Conservation (phyloP, 208 protist species). For the Crithidia fasciculata region DNA sequence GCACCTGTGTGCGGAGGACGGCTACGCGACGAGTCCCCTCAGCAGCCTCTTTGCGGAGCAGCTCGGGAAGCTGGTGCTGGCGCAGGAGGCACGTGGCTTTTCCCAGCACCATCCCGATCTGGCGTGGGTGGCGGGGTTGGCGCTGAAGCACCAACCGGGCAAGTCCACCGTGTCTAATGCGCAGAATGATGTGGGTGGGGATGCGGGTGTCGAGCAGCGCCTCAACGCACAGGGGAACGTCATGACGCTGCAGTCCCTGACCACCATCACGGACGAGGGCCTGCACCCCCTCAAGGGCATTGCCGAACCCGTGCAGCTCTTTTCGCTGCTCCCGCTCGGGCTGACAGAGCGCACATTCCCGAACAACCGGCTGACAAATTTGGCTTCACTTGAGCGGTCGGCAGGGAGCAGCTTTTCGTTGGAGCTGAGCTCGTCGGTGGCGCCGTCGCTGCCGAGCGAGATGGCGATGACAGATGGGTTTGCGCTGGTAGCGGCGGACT, state of each 20-base stretch:
- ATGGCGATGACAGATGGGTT: not conserved
- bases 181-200: not conserved
- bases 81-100: slow-evolving; percentile 7
- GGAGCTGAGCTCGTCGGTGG: not conserved
- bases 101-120: too few species aligned
- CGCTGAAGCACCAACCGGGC: too few species aligned
- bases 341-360: not conserved
- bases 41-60: slow-evolving; percentile 28
- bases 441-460: not conserved
- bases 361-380: not conserved
- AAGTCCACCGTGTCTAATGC: not conserved
- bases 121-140: too few species aligned
- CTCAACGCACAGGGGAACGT: not conserved
- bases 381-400: not conserved
- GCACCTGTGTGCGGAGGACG: slow-evolving; percentile 18
- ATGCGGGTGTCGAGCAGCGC: too few species aligned
- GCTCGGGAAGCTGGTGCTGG: slow-evolving; percentile 19
- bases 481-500: not conserved
- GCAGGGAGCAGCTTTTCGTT: not conserved
- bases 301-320: not conserved
- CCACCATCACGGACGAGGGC: slow-evolving; percentile 25
- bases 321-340: not conserved
- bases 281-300: slow-evolving; percentile 32
- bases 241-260: not conserved
- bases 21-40: not conserved